Evolutionary conservation across 345 rosid species (phyloP), one percentile per base, ranked within the genome.

Genomic region (Atalantia buxifolia): DNA sequence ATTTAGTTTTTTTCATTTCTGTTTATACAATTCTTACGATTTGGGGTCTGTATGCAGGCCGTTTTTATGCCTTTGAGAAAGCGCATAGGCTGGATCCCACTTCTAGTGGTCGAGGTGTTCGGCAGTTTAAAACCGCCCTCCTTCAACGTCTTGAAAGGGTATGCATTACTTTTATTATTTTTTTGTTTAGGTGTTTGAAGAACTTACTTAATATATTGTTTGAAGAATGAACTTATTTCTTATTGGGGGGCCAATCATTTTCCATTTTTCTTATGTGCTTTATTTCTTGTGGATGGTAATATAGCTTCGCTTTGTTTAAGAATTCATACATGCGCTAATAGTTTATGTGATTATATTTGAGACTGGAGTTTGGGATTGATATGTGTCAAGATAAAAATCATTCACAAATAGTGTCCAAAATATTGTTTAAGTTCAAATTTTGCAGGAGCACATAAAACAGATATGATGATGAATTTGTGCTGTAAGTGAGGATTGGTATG

Each of bases 141-240:
- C 93, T 97, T 76, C 99, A 97, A 77, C 99, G 98, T 76, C 95
- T 97, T 50, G 99, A 97, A 84, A 91, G 92, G 88, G 99, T 94
- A 74, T 84, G 90, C 38, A 2, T 35, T 77, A 18, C 77, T 48
- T 5, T 61, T 66, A 8, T 48, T 19, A 16, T 69, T 5, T 6
- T 27, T 28, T 48, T n/a, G 21, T 24, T 9, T 67, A 25, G 22
- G n/a, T 28, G 13, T 13, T 59, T 73, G 65, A 38, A 59, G 31
- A 59, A 24, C 35, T 36, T 36, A 36, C 9, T 36, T 36, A 36
- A 22, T 73, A 25, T 24, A 36, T 59, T 0, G 16, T 36, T 73
- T 14, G 25, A 57, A 35, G 45, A 30, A 38, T 19, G 13, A 38
- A 68, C 14, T 24, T 12, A n/a, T n/a, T 21, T 69, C 57, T 25